Evolutionary conservation across 1,284 basidiomycete genomes (phyloP).

Genomic region (Tilletia setariae): DNA sequence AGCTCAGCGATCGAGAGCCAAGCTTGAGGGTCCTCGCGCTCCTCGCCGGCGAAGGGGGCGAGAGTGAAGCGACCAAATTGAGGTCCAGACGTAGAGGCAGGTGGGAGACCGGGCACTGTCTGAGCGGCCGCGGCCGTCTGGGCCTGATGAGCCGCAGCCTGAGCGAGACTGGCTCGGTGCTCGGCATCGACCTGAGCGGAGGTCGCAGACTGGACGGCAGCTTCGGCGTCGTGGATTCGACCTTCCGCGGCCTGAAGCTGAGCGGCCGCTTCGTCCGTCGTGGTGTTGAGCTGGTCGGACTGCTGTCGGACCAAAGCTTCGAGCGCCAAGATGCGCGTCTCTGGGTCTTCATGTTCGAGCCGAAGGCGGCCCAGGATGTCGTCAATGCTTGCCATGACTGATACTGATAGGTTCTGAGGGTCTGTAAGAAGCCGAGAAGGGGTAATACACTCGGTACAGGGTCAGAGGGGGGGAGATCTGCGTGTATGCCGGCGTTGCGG

Average conservation of each 20-base stretch:
- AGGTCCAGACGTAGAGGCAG: neutral
- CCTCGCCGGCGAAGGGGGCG: neutral
- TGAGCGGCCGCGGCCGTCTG: neutral
- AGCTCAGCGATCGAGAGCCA: neutral
- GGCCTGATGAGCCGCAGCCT: neutral
- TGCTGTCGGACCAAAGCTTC: neutral
- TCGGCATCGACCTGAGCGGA: neutral
- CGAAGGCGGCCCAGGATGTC: neutral
- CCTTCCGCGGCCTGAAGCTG: no score
- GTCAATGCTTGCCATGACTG: neutral
- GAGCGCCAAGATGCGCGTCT: neutral
- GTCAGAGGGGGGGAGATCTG: neutral
- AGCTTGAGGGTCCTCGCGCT: neutral
- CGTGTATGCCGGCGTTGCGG: neutral
- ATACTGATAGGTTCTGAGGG: neutral
- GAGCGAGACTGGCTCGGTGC: neutral
- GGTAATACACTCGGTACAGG: neutral
- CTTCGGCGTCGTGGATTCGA: neutral
- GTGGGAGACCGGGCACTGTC: no score
- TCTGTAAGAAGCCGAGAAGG: neutral
- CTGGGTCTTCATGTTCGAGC: neutral
- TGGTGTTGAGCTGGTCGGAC: neutral
- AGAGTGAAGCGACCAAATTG: neutral
- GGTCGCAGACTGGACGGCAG: neutral
- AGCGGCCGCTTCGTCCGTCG: no score